Percentiles rank a stretch among this genome's conserved stretches.
These are phyloP conservation scores for Geranomyces variabilis DNA, from an alignment of 192 early-diverging fungal species.

Conservation along the genomic window DNA sequence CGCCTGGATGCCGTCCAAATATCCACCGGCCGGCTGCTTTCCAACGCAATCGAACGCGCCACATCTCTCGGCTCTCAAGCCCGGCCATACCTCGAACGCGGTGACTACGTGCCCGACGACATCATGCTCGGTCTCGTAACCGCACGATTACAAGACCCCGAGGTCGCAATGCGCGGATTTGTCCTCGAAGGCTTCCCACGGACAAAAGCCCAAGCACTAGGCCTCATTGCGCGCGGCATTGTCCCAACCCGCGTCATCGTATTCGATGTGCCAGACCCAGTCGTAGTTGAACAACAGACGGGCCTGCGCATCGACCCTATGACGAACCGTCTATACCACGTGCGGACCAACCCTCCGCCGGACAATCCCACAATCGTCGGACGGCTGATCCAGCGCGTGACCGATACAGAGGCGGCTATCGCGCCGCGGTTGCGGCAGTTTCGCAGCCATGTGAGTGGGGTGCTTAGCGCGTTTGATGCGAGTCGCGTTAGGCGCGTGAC, in stretches of 20 bases:
- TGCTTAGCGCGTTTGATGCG: constrained; percentile 20
- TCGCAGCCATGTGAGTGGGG: constrained; percentile 26
- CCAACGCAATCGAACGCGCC: constrained; percentile 49
- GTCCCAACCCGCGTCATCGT: constrained; percentile 42
- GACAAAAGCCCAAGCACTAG: constrained; percentile 54
- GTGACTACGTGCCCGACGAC: constrained; percentile 57
- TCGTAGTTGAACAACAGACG: constrained; percentile 35
- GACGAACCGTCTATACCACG: constrained; percentile 46
- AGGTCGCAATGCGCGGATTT: constrained; percentile 45
- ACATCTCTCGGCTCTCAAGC: constrained; percentile 53
- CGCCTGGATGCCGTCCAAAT: constrained; percentile 45
- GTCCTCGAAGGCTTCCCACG: constrained; percentile 58
- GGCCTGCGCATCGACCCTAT: constrained; percentile 50
- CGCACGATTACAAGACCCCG: constrained; percentile 48
- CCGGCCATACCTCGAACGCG: constrained; percentile 51
- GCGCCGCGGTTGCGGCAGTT: constrained; percentile 30
- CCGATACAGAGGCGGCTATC: constrained; percentile 36
- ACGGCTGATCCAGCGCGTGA: constrained; percentile 43
- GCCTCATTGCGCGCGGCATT: constrained; percentile 43
- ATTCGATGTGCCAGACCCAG: constrained; percentile 46
- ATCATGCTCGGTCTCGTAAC: constrained; percentile 53
- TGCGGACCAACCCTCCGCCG: constrained; percentile 40
- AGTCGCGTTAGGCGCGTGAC: constrained; percentile 21
- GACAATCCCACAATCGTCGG: constrained; percentile 24
- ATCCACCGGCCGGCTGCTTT: constrained; percentile 41